phyloP scores from a whole-genome alignment of 371 early-diverging fungal species.

The Dichotomocladium elegans region DNA sequence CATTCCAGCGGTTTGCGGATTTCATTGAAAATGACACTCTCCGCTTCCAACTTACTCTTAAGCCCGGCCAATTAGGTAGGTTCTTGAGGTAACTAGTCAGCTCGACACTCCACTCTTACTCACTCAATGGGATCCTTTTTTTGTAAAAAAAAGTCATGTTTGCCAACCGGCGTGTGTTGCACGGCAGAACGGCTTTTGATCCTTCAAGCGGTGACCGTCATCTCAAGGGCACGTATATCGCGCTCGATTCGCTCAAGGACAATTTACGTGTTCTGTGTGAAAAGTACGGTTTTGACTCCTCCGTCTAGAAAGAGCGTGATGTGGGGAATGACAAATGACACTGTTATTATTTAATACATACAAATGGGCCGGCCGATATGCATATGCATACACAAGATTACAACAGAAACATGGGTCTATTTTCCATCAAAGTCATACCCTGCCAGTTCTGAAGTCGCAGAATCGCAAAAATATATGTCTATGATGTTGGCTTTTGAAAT shows the following conservation, averaged over 20 bases:
- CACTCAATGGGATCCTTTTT: not conserved
- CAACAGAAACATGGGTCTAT: too few relatives aligned
- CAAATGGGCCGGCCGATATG: too few relatives aligned
- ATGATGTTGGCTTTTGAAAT: constrained; percentile 50
- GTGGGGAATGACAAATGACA: too few relatives aligned
- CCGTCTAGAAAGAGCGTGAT: too few relatives aligned
- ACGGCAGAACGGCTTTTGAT: constrained; percentile 81
- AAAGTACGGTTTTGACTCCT: constrained; percentile 20
- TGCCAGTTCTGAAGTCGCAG: too few relatives aligned
- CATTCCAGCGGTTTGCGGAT: constrained; percentile 64
- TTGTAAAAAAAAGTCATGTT: constrained; percentile 53
- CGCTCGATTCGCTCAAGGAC: constrained; percentile 80
- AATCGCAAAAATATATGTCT: not conserved
- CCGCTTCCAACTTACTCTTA: constrained; percentile 61
- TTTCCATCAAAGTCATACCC: too few relatives aligned
- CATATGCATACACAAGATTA: not conserved
- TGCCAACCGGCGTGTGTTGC: constrained; percentile 81
- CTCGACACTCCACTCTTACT: not conserved
- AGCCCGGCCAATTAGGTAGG: constrained; percentile 66
- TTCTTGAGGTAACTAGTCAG: not conserved
- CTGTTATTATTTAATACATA: not conserved
- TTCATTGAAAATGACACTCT: constrained; percentile 57
- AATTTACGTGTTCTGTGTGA: constrained; percentile 35
- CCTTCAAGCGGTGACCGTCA: constrained; percentile 69
- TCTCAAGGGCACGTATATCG: constrained; percentile 79